Conservation (phyloP, 441 rosid genomes). For the Brassica hybrid region DNA sequence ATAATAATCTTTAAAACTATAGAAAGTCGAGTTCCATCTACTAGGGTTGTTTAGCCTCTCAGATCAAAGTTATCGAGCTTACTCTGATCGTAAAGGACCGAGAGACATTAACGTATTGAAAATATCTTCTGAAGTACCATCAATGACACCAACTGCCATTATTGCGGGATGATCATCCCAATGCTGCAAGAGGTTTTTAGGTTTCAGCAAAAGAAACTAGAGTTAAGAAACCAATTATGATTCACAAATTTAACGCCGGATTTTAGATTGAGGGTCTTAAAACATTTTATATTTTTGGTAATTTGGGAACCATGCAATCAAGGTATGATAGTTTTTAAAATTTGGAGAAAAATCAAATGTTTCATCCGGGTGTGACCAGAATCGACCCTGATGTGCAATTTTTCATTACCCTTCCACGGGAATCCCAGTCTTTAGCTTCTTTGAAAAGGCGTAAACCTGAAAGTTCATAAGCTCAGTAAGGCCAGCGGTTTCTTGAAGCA, state of each 20-base stretch:
- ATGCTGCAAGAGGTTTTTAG: constrained; percentile 48
- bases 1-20: not conserved
- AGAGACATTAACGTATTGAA: constrained; percentile 81
- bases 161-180: constrained; percentile 96
- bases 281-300: not conserved
- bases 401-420: constrained; percentile 58
- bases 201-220: constrained; percentile 20
- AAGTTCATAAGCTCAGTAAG: constrained; percentile 25
- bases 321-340: not conserved
- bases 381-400: not conserved
- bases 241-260: not conserved
- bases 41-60: not conserved
- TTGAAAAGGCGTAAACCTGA: constrained; percentile 91
- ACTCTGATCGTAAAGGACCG: constrained; percentile 88
- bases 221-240: not conserved
- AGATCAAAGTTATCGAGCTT: constrained; percentile 40
- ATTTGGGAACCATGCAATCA: not conserved
- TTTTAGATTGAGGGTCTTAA: not conserved
- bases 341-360: not conserved
- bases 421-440: constrained; percentile 85
- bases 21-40: not conserved
- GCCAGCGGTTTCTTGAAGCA: not conserved
- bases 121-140: constrained; percentile 84
- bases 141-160: constrained; percentile 91
- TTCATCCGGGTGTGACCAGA: not conserved